phyloP scores from a whole-genome alignment of 176 grass and related monocot species.

The Dactylis glomerata region DNA sequence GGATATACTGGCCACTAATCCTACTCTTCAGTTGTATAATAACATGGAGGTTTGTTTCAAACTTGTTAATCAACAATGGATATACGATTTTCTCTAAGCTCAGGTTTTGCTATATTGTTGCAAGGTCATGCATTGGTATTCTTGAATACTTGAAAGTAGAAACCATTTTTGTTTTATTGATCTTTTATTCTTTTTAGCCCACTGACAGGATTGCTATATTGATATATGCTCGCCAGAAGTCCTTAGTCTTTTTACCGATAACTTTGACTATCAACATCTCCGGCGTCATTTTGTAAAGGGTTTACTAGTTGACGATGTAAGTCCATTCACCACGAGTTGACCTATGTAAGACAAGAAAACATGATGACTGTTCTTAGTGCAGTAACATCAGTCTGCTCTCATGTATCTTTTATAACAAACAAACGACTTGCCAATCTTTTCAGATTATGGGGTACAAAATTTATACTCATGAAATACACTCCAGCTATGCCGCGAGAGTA shows the following conservation, averaged over 20 bases:
- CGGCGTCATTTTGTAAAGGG: conserved; percentile 99
- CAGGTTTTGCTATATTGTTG: conserved; percentile 5
- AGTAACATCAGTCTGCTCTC: neutral
- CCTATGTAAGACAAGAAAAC: neutral
- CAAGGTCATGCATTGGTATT: neutral
- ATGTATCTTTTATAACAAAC: conserved; percentile 13
- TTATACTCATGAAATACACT: conserved; percentile 89
- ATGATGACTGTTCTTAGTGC: neutral
- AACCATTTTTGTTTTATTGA: too few species aligned
- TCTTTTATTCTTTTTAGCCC: neutral
- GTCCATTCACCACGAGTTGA: neutral
- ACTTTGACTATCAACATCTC: conserved; percentile 98
- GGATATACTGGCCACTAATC: conserved; percentile 64
- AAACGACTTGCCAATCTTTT: conserved; percentile 30
- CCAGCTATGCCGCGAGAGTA: conserved; percentile 83
- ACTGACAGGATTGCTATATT: conserved; percentile 95
- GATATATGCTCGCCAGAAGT: conserved; percentile 99
- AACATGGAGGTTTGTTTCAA: conserved; percentile 73
- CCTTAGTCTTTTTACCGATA: conserved; percentile 91
- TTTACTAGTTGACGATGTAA: conserved; percentile 93
- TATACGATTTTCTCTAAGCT: neutral
- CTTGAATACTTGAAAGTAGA: neutral
- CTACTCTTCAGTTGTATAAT: conserved; percentile 69
- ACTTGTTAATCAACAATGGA: neutral
- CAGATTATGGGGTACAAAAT: conserved; percentile 98